Evolutionary conservation across 768 basidiomycete species (phyloP).

Genomic region (Dacryopinax primogenitus): DNA sequence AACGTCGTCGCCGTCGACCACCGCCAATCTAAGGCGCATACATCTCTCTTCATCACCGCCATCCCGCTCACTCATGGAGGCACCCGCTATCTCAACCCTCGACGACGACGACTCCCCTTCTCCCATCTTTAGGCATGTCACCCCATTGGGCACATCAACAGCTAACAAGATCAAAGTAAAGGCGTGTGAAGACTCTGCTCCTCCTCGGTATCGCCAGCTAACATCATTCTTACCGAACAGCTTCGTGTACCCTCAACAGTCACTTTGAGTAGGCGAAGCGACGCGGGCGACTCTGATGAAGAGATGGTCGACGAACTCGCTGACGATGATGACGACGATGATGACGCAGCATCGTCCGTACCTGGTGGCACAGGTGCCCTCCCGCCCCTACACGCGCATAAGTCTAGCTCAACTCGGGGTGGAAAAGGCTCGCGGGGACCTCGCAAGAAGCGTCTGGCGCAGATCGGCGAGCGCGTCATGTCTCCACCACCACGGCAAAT

Average conservation of each 20-base stretch:
- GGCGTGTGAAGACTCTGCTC: not conserved
- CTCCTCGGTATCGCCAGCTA: not conserved
- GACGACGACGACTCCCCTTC: not conserved
- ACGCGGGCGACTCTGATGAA: not conserved
- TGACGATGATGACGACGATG: conserved; percentile 5
- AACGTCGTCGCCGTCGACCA: not conserved
- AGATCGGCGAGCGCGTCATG: conserved; percentile 12
- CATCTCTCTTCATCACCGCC: not conserved
- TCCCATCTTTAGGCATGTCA: not conserved
- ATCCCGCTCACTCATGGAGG: not conserved
- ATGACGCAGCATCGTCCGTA: not conserved
- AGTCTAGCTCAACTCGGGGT: not conserved
- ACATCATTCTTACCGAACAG: not conserved
- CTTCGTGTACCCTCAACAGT: not conserved
- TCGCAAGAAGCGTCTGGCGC: conserved; percentile 10
- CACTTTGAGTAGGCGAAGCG: not conserved
- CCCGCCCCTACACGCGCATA: conserved; percentile 1
- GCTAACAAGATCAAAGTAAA: conserved; percentile 3
- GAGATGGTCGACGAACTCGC: conserved; percentile 6
- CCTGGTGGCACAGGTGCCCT: conserved; percentile 9
- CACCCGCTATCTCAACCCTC: not conserved
- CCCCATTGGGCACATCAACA: not conserved
- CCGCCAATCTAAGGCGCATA: not conserved
- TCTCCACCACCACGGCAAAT: not conserved
- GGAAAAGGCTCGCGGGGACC: not conserved